Percentiles rank a stretch among this genome's conserved stretches.
phyloP scores from a whole-genome alignment of 306 rosid genomes.

The Hylodesmum podocarpum region DNA sequence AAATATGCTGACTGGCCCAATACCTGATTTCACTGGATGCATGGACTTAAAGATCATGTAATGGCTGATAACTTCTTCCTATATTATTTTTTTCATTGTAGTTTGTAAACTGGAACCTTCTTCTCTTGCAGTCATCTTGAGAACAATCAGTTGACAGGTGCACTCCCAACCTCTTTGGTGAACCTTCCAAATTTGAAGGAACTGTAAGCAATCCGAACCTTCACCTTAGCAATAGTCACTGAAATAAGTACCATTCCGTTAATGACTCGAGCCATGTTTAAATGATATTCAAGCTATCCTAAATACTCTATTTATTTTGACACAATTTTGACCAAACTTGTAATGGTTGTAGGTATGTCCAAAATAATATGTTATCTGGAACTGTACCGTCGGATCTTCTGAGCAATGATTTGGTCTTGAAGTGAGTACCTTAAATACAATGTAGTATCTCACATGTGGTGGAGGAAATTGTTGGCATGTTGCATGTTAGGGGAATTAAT shows the following conservation, averaged over 20 bases:
- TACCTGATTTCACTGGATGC: slow-evolving; percentile 88
- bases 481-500: slow-evolving; percentile 7
- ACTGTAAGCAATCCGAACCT: slow-evolving; percentile 68
- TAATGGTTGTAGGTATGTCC: slow-evolving; percentile 71
- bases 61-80: slow-evolving; percentile 32
- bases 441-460: slow-evolving; percentile 5
- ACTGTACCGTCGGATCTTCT: slow-evolving; percentile 62
- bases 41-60: slow-evolving; percentile 81
- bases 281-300: slow-evolving; percentile 9
- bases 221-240: not conserved
- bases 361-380: slow-evolving; percentile 83
- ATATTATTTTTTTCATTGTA: not conserved
- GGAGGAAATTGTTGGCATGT: slow-evolving; percentile 1
- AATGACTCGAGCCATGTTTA: not conserved
- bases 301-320: slow-evolving; percentile 2
- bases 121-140: slow-evolving; percentile 78
- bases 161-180: slow-evolving; percentile 60
- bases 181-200: slow-evolving; percentile 82
- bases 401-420: slow-evolving; percentile 49
- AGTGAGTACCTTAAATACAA: slow-evolving; percentile 26
- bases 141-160: slow-evolving; percentile 74
- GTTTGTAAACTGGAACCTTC: slow-evolving; percentile 36
- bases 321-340: slow-evolving; percentile 18
- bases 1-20: slow-evolving; percentile 56
- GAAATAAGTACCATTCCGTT: not conserved